Conservation (phyloP, 2,329 filamentous ascomycete species). For the Fusarium nisikadoi region DNA sequence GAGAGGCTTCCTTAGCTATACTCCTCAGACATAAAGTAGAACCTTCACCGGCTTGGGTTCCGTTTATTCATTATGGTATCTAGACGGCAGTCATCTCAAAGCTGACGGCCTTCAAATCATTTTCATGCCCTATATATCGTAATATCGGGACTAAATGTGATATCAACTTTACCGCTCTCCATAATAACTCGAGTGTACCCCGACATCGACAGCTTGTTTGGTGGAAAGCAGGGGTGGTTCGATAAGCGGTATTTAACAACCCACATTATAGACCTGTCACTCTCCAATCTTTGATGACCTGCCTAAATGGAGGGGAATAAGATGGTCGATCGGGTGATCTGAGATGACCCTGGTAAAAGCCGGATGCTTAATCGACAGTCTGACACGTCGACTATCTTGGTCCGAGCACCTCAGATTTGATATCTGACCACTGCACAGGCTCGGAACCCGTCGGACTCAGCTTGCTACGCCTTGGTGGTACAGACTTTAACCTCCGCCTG, state of each 20-base stretch:
- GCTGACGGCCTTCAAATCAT: rapidly evolving
- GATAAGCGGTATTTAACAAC: conserved; percentile 29
- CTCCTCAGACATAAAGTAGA: not conserved
- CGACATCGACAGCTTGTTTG: conserved; percentile 57
- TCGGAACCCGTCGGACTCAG: conserved; percentile 60
- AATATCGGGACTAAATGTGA: rapidly evolving
- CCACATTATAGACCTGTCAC: not conserved
- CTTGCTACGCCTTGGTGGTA: conserved; percentile 55
- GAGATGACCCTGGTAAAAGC: conserved; percentile 67
- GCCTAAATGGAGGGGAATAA: conserved; percentile 59
- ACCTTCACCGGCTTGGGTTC: not conserved
- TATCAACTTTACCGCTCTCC: not conserved
- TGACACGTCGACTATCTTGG: conserved; percentile 58
- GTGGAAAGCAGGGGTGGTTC: conserved; percentile 51
- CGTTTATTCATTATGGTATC: not conserved
- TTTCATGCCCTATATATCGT: rapidly evolving
- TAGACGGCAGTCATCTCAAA: rapidly evolving
- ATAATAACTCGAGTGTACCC: conserved; percentile 43
- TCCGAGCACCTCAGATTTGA: conserved; percentile 66
- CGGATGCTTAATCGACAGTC: conserved; percentile 66
- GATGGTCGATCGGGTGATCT: conserved; percentile 63
- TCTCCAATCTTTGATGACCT: not conserved
- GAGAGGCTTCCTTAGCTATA: not conserved
- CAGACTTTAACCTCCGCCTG: conserved; percentile 50
- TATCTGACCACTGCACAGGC: conserved; percentile 63